Evolutionary conservation across 257 asterid genomes (phyloP).

Genomic region (Rehmannia glutinosa): DNA sequence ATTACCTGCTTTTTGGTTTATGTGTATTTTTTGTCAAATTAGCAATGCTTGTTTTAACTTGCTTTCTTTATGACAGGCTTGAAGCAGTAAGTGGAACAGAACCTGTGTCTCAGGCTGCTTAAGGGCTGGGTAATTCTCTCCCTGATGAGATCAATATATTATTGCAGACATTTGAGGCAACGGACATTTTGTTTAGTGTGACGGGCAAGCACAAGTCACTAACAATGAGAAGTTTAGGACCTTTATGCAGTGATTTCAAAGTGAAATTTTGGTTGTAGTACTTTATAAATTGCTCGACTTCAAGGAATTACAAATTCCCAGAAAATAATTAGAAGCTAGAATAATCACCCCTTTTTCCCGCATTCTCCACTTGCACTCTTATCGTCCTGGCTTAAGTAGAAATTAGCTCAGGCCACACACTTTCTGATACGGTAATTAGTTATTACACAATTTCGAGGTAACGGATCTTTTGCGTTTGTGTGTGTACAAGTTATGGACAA

Average conservation of each 20-base stretch:
- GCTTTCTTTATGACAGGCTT: conserved; percentile 40
- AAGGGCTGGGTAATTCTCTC: conserved; percentile 9
- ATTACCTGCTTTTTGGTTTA: background rate
- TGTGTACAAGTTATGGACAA: background rate
- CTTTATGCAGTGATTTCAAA: background rate
- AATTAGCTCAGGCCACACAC: background rate
- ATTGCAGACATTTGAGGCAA: background rate
- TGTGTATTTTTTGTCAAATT: too few species aligned
- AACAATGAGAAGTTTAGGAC: background rate
- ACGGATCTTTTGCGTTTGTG: background rate
- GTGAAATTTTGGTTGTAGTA: background rate
- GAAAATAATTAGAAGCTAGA: conserved; percentile 2
- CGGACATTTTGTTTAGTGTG: background rate
- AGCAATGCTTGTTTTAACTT: background rate
- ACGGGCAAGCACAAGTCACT: background rate
- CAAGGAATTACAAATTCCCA: background rate
- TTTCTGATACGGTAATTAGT: background rate
- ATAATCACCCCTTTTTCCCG: conserved; percentile 7
- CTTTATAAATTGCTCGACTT: too few species aligned
- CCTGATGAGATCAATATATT: background rate
- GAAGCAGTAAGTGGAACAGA: conserved; percentile 48
- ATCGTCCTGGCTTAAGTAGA: too few species aligned
- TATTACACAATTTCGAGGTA: background rate
- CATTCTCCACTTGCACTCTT: background rate
- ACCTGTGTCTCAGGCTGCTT: conserved; percentile 56